These are phyloP conservation scores for Bidens hawaiensis DNA, from an alignment of 140 eudicot genomes.

Conservation along the genomic window DNA sequence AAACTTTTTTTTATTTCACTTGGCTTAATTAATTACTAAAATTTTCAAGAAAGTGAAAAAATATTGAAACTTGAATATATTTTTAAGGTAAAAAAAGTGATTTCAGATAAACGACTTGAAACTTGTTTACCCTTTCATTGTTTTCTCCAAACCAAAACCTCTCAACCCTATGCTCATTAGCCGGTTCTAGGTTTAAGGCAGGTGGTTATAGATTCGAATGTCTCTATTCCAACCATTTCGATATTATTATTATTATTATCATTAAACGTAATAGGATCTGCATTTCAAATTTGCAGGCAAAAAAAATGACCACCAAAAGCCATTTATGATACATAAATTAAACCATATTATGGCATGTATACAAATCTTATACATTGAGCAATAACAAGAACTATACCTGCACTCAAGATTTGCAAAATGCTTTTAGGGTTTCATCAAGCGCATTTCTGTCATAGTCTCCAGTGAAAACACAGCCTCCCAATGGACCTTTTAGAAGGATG, in stretches of 20 bases:
- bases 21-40: no score
- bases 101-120: no score
- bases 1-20: no score
- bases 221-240: not conserved
- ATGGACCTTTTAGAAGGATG: constrained; percentile 92
- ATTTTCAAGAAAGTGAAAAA: no score
- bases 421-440: constrained; percentile 75
- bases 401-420: constrained; percentile 80
- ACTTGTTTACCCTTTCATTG: no score
- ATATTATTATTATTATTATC: not conserved
- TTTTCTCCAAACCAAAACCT: constrained; percentile 36
- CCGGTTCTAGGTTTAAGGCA: not conserved
- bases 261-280: constrained; percentile 17
- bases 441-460: constrained; percentile 82
- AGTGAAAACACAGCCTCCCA: constrained; percentile 85
- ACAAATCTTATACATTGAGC: constrained; percentile 11
- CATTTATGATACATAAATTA: constrained; percentile 17
- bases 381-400: constrained; percentile 1
- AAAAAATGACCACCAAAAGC: constrained; percentile 11
- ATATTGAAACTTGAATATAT: no score
- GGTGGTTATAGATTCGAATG: not conserved
- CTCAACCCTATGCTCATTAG: no score
- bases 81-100: no score
- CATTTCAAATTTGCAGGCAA: not conserved
- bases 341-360: constrained; percentile 7